A percentile compares a stretch with the other conserved stretches of the same genome.
These are phyloP conservation scores for Pyrenochaeta sp. DNA, from an alignment of 2,329 filamentous ascomycete species.

Conservation along the genomic window DNA sequence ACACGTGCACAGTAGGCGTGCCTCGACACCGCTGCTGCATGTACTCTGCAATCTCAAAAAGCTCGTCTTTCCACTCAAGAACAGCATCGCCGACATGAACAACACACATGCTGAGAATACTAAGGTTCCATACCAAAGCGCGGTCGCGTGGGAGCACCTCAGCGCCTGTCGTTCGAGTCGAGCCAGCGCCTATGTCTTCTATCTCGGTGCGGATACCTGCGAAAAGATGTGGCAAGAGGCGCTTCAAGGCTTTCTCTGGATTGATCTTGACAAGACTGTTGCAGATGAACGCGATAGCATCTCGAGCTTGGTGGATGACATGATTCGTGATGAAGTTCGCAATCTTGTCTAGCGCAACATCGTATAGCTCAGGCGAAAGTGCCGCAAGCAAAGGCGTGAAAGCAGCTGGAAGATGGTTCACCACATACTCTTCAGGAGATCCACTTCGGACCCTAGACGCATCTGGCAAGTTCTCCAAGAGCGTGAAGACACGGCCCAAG, in stretches of 20 bases:
- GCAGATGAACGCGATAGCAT: slow-evolving; percentile 98
- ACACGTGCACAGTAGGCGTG: slow-evolving; percentile 93
- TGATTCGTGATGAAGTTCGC: slow-evolving; percentile 90
- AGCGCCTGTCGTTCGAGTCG: slow-evolving; percentile 89
- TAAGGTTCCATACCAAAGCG: slow-evolving; percentile 94
- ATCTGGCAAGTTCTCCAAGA: slow-evolving; percentile 94
- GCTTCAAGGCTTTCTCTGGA: slow-evolving; percentile 89
- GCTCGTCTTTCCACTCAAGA: slow-evolving; percentile 84
- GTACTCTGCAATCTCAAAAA: slow-evolving; percentile 90
- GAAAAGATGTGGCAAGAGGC: slow-evolving; percentile 88
- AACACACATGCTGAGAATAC: slow-evolving; percentile 96
- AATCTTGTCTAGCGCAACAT: slow-evolving; percentile 90
- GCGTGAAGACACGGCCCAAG: slow-evolving; percentile 91
- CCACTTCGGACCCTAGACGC: slow-evolving; percentile 85
- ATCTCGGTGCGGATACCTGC: slow-evolving; percentile 95
- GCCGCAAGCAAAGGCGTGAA: slow-evolving; percentile 90
- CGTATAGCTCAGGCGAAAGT: slow-evolving; percentile 91
- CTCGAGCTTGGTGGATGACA: slow-evolving; percentile 94
- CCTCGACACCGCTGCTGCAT: slow-evolving; percentile 97
- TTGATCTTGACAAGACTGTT: slow-evolving; percentile 96
- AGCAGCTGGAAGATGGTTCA: slow-evolving; percentile 92
- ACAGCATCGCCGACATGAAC: slow-evolving; percentile 94
- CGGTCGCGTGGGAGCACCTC: slow-evolving; percentile 93
- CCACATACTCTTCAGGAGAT: slow-evolving; percentile 94
- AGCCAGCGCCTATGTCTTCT: slow-evolving; percentile 94